Conservation (phyloP, 306 rosid species). For the Prunus salicina region DNA sequence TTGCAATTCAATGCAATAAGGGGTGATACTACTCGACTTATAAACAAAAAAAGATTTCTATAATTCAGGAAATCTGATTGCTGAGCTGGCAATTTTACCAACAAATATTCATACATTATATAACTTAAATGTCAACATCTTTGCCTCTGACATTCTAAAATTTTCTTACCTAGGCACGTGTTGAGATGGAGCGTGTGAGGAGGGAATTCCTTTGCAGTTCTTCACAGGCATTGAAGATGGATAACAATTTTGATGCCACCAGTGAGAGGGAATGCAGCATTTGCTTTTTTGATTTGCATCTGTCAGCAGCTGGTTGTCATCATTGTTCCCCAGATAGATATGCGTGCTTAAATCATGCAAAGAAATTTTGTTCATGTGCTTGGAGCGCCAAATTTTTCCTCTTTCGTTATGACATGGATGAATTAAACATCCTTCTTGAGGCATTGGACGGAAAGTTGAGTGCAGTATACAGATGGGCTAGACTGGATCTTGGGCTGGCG, state of each 20-base stretch:
- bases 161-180: slow-evolving; percentile 55
- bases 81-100: background rate
- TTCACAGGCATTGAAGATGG: slow-evolving; percentile 82
- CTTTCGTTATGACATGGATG: slow-evolving; percentile 84
- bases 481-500: slow-evolving; percentile 84
- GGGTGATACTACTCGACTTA: background rate
- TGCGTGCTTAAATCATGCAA: slow-evolving; percentile 96
- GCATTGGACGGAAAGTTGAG: slow-evolving; percentile 97
- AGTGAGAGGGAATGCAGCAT: slow-evolving; percentile 86
- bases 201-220: slow-evolving; percentile 65
- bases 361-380: slow-evolving; percentile 80
- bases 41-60: too few species aligned
- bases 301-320: slow-evolving; percentile 89
- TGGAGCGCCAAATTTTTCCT: slow-evolving; percentile 78
- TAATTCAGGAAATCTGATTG: background rate
- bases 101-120: background rate
- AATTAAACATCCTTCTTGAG: slow-evolving; percentile 77
- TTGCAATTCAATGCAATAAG: background rate
- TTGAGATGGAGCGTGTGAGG: slow-evolving; percentile 70
- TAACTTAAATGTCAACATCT: background rate
- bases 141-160: slow-evolving; percentile 16
- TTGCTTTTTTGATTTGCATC: slow-evolving; percentile 90
- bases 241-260: slow-evolving; percentile 73
- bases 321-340: slow-evolving; percentile 78
- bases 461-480: slow-evolving; percentile 97